These are phyloP conservation scores for Lanzia echinophila DNA, from an alignment of 2,329 filamentous ascomycete genomes.

Conservation along the genomic window DNA sequence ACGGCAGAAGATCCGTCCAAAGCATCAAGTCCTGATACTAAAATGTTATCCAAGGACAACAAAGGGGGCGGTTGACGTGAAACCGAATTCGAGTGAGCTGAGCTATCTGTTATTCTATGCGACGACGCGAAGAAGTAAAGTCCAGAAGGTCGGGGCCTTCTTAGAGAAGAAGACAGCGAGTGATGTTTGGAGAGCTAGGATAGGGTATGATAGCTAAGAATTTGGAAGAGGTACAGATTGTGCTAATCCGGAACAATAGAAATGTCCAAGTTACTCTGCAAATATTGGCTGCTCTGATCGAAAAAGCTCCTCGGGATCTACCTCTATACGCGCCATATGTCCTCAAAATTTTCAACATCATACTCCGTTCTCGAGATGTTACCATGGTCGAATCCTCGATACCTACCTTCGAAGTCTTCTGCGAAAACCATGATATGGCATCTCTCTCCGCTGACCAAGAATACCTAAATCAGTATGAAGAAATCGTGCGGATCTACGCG, in stretches of 20 bases:
- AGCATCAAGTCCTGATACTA: constrained; percentile 91
- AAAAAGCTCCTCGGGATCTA: constrained; percentile 85
- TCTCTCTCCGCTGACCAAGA: constrained; percentile 79
- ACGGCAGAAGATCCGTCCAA: constrained; percentile 70
- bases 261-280: constrained; percentile 93
- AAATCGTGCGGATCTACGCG: constrained; percentile 74
- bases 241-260: constrained; percentile 39
- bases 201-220: constrained; percentile 57
- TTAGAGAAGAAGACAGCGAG: constrained; percentile 88
- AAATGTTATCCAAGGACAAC: constrained; percentile 94
- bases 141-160: constrained; percentile 92
- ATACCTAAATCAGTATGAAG: constrained; percentile 76
- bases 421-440: constrained; percentile 79
- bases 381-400: constrained; percentile 89
- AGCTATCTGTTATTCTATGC: constrained; percentile 97
- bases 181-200: constrained; percentile 83
- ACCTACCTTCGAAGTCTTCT: constrained; percentile 81
- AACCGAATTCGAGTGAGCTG: constrained; percentile 92
- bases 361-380: constrained; percentile 80
- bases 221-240: not conserved
- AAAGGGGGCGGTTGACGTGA: constrained; percentile 87
- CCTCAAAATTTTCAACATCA: constrained; percentile 74
- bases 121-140: constrained; percentile 86
- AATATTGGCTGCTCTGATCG: constrained; percentile 84
- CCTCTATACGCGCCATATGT: constrained; percentile 82